Base-by-base conservation (phyloP, 2,329 filamentous ascomycete species). In the Hypoxylon sp. region DNA sequence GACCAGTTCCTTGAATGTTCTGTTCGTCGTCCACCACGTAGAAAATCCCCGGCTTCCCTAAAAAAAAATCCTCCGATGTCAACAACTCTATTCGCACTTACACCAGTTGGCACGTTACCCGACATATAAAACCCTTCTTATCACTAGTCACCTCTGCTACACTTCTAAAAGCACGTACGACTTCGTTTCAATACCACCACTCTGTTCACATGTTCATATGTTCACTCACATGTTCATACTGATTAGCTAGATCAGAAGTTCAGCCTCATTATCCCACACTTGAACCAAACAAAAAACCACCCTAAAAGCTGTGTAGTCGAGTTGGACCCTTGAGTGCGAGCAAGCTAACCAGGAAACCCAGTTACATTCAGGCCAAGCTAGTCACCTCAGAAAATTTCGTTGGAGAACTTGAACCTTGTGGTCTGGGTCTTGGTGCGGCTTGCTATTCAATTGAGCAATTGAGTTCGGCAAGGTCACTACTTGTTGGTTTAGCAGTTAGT, bases 321-420 rank as follows among this genome's bases (percentile, higher is more conserved):
- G 14, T 64, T 33, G 48, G 48, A 42, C 19, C 58, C 57, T 56
- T 54, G 39, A 59, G 52, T 22, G 61, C 37, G 54, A 47, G 44
- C 39, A 50, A 65, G 46, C 63, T 72, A 67, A 51, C 61, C 51
- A 48, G 44, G 66, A 65, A 63, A 51, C 48, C 54, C 65, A 70
- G 63, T 66, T 39, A 62, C 61, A 50, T 48, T 65, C 57, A 67
- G 63, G 53, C 68, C 65, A 70, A 72, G 67, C 66, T 70, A 47
- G 44, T 46, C 42, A 54, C 56, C 47, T 47, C 54, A 17, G 39
- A 68, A 88, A 90, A 54, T 31, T 35, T 85, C 83, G 35, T 92
- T 90, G 89, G 83, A 85, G 37, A 73, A 63, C 58, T 73, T 46
- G 56, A 64, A 42, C 42, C 63, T 46, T 71, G 64, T 60, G 61